Evolutionary conservation across 139 green algal genomes (phyloP).

Genomic region (Chlorella sp.): DNA sequence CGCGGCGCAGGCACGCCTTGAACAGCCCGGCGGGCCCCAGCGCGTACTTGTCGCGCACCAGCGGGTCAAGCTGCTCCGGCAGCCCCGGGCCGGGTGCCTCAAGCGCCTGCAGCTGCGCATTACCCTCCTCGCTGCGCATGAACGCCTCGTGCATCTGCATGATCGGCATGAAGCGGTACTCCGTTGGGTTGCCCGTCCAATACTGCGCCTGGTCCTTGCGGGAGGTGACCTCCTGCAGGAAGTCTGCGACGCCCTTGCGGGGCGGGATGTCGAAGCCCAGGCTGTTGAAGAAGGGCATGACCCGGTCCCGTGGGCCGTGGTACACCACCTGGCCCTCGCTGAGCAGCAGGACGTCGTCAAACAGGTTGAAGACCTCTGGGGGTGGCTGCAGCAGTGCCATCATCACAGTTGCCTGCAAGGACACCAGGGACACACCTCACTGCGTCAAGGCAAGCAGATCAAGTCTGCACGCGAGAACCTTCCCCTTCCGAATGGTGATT

Average conservation of each 20-base stretch:
- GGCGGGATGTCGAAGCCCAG: constrained; percentile 51
- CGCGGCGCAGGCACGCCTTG: constrained; percentile 31
- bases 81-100: no score
- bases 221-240: constrained; percentile 70
- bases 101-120: not conserved
- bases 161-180: constrained; percentile 30
- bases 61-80: no score
- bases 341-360: constrained; percentile 61
- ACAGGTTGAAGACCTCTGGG: constrained; percentile 65
- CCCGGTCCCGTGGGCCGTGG: constrained; percentile 32
- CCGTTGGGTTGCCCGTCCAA: constrained; percentile 1
- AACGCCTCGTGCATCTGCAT: constrained; percentile 24
- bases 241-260: constrained; percentile 60
- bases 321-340: constrained; percentile 49
- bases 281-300: constrained; percentile 36
- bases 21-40: constrained; percentile 11
- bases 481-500: no score
- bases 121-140: constrained; percentile 1
- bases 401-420: no score
- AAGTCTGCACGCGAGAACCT: no score
- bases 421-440: no score
- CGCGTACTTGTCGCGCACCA: constrained; percentile 27
- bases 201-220: constrained; percentile 39
- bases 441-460: no score
- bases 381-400: constrained; percentile 78